These are phyloP conservation scores for Marasmius sp. DNA, from an alignment of 1,284 basidiomycete species.

Conservation along the genomic window DNA sequence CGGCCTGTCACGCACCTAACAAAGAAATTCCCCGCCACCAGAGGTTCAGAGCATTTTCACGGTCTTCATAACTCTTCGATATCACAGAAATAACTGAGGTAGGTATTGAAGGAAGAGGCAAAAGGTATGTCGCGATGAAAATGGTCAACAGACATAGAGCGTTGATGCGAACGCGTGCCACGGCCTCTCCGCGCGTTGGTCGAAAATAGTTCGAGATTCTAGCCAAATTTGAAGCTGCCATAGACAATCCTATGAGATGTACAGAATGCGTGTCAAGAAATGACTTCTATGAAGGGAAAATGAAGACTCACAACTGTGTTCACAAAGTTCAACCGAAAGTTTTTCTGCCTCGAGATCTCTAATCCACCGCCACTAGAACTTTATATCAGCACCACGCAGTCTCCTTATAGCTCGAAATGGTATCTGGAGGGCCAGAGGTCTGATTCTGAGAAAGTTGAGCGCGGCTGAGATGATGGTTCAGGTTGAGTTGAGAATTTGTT, in stretches of 20 bases:
- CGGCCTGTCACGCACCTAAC: slow-evolving; percentile 6
- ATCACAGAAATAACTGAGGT: slow-evolving; percentile 1
- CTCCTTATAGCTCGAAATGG: neutral
- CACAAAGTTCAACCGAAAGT: neutral
- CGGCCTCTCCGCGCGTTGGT: slow-evolving; percentile 8
- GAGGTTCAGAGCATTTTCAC: neutral
- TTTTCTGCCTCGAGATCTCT: neutral
- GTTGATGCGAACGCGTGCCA: slow-evolving; percentile 10
- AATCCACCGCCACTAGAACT: neutral
- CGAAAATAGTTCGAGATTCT: slow-evolving; percentile 7
- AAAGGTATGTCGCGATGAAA: slow-evolving; percentile 9
- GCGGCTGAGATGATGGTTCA: neutral
- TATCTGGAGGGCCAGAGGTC: neutral
- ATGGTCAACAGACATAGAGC: slow-evolving; percentile 6
- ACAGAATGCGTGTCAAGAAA: neutral
- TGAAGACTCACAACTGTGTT: neutral
- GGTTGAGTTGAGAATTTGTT: neutral
- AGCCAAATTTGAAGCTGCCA: neutral
- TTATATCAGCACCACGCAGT: neutral
- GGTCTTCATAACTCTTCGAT: neutral
- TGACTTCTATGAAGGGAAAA: neutral
- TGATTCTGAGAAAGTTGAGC: neutral
- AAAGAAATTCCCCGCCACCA: slow-evolving; percentile 1
- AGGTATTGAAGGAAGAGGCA: slow-evolving; percentile 10
- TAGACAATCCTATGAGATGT: neutral